phyloP scores from a whole-genome alignment of 108 stramenopile genomes.

The Epithemia pelagica region DNA sequence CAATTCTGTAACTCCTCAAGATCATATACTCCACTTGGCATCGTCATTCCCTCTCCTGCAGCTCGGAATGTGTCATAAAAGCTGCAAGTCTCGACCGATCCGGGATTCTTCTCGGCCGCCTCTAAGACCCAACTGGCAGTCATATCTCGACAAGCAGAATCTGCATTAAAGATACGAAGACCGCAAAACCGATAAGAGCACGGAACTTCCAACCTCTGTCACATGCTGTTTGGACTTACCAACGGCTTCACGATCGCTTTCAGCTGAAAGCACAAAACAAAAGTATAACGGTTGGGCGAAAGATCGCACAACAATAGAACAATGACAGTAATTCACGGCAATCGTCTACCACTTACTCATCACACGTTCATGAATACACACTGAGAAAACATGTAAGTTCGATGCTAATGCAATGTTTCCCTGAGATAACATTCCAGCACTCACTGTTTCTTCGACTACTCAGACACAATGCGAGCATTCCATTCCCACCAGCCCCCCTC shows the following conservation, averaged over 20 bases:
- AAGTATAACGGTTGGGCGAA: too few species aligned
- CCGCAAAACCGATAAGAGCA: too few species aligned
- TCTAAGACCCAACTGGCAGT: slow-evolving; percentile 97
- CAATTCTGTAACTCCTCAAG: slow-evolving; percentile 89
- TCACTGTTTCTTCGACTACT: slow-evolving; percentile 86
- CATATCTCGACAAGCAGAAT: slow-evolving; percentile 93
- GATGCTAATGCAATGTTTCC: neutral
- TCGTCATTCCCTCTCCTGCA: slow-evolving; percentile 80
- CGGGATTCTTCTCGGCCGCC: slow-evolving; percentile 55
- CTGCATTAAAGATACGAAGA: too few species aligned
- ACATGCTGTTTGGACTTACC: too few species aligned
- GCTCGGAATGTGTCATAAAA: slow-evolving; percentile 89
- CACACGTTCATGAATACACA: slow-evolving; percentile 97
- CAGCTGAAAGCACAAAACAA: too few species aligned
- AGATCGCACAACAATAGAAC: neutral
- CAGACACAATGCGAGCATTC: slow-evolving; percentile 90
- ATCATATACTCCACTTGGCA: slow-evolving; percentile 94
- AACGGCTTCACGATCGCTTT: slow-evolving; percentile 95
- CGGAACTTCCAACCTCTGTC: too few species aligned
- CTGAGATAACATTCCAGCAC: too few species aligned
- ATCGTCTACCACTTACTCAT: slow-evolving; percentile 24
- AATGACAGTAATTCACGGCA: neutral
- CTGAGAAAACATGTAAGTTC: too few species aligned
- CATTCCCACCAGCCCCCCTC: slow-evolving; percentile 69
- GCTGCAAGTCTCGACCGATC: slow-evolving; percentile 78